Conservation (phyloP, 148 eudicot genomes). For the Rhododendron williamsianum region DNA sequence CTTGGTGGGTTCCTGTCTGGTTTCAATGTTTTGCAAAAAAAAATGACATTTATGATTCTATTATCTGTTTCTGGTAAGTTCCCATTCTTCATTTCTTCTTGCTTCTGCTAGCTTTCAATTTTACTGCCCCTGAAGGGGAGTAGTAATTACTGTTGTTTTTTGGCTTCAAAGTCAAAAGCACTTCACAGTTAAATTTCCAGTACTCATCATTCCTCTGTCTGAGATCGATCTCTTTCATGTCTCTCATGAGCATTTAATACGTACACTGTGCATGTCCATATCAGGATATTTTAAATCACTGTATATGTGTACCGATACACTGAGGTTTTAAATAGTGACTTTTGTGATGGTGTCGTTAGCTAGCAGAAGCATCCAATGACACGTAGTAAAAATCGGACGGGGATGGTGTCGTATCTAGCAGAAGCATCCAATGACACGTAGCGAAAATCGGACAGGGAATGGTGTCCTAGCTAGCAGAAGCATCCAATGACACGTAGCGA, state of each 20-base stretch:
- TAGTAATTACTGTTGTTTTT: background rate
- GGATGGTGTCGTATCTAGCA: no score
- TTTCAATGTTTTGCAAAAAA: background rate
- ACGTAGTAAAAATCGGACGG: no score
- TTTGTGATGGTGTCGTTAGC: no score
- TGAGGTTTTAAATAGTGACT: background rate
- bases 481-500: background rate
- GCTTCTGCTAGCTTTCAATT: background rate
- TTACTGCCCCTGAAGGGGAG: background rate
- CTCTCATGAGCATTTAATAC: background rate
- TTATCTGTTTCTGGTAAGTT: background rate
- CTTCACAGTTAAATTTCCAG: background rate
- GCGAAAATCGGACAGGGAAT: no score
- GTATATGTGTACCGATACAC: background rate
- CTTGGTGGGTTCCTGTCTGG: background rate
- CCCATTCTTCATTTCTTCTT: background rate
- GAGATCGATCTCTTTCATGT: background rate
- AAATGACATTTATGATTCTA: conserved; percentile 5
- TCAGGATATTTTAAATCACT: background rate
- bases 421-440: no score
- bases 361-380: no score
- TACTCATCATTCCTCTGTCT: background rate
- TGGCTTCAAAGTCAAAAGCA: background rate
- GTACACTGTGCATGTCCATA: background rate
- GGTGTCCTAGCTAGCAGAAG: no score